Evolutionary conservation across 1,284 basidiomycete species (phyloP).

Genomic region (Porodaedalea pini): DNA sequence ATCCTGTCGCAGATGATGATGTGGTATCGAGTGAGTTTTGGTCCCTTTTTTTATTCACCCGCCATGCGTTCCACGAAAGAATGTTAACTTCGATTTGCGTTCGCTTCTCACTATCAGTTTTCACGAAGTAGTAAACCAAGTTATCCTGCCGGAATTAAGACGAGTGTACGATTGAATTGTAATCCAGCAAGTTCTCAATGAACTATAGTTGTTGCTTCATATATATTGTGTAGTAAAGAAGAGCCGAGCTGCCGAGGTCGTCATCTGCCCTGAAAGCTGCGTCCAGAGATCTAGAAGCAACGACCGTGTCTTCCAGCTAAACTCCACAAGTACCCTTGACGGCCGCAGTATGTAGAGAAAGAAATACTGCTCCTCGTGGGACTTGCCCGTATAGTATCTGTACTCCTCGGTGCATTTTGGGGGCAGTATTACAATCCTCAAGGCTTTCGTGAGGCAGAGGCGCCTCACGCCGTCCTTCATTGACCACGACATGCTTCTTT

Average conservation of each 20-base stretch:
- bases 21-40: slow-evolving; percentile 80
- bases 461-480: neutral
- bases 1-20: slow-evolving; percentile 91
- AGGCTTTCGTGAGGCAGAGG: no score
- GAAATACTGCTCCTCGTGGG: neutral
- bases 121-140: slow-evolving; percentile 6
- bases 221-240: neutral
- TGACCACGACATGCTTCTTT: neutral
- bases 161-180: neutral
- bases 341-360: neutral
- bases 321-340: neutral
- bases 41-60: neutral
- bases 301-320: neutral
- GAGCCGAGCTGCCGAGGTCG: neutral
- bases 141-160: neutral
- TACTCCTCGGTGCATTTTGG: neutral
- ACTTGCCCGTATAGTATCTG: neutral
- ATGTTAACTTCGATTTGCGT: neutral
- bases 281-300: neutral
- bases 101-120: neutral
- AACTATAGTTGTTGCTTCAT: no score
- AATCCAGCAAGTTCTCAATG: no score
- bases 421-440: neutral
- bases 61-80: neutral
- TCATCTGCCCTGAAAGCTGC: neutral